These are phyloP conservation scores for Huntiella decipiens DNA, from an alignment of 2,329 filamentous ascomycete genomes.

Conservation along the genomic window DNA sequence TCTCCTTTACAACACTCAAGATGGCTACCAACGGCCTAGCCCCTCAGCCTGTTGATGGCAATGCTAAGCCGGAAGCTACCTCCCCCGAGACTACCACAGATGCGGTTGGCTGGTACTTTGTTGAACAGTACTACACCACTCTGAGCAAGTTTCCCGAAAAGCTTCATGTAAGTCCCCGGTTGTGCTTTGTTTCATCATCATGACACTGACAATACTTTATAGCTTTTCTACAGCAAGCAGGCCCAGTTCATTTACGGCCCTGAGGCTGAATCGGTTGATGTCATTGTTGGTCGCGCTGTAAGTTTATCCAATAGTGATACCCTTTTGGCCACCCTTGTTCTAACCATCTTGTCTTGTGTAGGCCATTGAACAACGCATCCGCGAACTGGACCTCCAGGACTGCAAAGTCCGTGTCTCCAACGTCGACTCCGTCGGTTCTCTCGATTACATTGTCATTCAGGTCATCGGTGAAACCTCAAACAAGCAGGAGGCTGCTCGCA, in stretches of 20 bases:
- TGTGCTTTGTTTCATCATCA: neutral
- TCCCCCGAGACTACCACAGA: conserved; percentile 47
- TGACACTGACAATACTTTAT: neutral
- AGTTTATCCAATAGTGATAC: conserved; percentile 10
- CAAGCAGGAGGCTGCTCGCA: conserved; percentile 76
- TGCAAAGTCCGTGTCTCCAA: conserved; percentile 97
- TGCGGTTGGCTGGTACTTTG: conserved; percentile 98
- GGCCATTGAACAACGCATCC: conserved; percentile 90
- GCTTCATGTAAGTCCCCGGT: conserved; percentile 45
- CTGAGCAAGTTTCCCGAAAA: conserved; percentile 87
- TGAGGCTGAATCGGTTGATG: conserved; percentile 73
- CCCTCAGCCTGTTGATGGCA: conserved; percentile 22
- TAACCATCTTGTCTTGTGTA: conserved; percentile 19
- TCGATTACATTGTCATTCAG: conserved; percentile 88
- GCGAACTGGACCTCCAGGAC: conserved; percentile 81
- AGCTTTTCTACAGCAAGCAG: conserved; percentile 89
- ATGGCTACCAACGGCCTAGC: conserved; percentile 41
- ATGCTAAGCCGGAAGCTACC: conserved; percentile 21
- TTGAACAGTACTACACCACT: conserved; percentile 98
- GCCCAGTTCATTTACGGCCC: conserved; percentile 88
- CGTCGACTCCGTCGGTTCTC: conserved; percentile 85
- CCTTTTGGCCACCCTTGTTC: neutral
- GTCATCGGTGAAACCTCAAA: conserved; percentile 97
- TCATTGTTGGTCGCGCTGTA: conserved; percentile 76
- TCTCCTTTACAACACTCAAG: conserved; percentile 13